These are phyloP conservation scores for Aristolochia fimbriata DNA, from an alignment of 164 flowering plant genomes.

Conservation along the genomic window DNA sequence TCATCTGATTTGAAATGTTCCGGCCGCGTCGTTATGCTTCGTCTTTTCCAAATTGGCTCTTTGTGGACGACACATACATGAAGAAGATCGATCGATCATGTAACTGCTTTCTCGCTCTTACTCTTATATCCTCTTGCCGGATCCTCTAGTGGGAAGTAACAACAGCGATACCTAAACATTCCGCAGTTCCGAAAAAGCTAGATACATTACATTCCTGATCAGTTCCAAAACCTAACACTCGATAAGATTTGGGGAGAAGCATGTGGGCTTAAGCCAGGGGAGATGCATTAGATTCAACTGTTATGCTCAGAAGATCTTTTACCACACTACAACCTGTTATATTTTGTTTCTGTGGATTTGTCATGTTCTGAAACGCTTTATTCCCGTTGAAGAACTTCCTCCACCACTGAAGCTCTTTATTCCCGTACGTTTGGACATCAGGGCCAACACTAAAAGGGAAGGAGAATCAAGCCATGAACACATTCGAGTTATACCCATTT, in stretches of 20 bases:
- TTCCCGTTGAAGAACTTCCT: conserved; percentile 1
- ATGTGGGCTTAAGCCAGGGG: background rate
- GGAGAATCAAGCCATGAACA: no score
- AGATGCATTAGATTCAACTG: background rate
- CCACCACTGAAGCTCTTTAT: background rate
- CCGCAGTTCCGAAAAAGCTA: background rate
- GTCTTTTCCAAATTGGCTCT: background rate
- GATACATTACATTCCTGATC: background rate
- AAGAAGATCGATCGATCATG: background rate
- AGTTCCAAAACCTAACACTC: background rate
- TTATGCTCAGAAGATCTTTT: background rate
- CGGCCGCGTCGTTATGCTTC: no score
- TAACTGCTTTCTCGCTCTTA: background rate
- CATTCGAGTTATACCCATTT: no score
- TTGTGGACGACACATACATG: background rate
- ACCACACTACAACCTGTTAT: background rate
- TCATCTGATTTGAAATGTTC: no score
- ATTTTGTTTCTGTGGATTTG: background rate
- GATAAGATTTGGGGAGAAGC: background rate
- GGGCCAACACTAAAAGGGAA: no score
- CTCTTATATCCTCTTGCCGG: background rate
- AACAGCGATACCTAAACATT: background rate
- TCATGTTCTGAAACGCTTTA: background rate
- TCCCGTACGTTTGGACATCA: background rate
- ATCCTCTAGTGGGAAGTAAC: background rate